Evolutionary conservation across 1,284 basidiomycete genomes (phyloP).

Genomic region (Tausonia pullulans): DNA sequence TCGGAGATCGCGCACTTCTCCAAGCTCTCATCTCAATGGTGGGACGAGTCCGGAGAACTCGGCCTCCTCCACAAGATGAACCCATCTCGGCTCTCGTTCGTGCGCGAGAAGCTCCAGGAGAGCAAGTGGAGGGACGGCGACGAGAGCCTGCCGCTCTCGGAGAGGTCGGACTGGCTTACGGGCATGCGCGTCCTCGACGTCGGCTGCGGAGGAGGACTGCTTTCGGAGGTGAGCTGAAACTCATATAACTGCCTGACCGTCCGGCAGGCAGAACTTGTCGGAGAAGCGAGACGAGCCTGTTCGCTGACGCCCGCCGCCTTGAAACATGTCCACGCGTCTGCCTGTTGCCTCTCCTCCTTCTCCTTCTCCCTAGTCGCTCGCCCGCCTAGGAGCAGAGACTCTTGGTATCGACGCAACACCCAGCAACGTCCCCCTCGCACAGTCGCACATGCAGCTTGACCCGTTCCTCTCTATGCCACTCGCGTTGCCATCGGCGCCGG

Average conservation of each 20-base stretch:
- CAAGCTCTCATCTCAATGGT: conserved; percentile 83
- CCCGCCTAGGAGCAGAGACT: conserved; percentile 74
- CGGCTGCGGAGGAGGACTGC: conserved; percentile 88
- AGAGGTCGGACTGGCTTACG: conserved; percentile 36
- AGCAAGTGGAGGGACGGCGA: conserved; percentile 35
- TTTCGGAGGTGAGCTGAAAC: conserved; percentile 68
- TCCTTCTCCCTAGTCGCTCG: conserved; percentile 51
- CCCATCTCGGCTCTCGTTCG: conserved; percentile 71
- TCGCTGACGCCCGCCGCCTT: not conserved
- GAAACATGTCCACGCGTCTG: not conserved
- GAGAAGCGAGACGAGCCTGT: not conserved
- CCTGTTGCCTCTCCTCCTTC: not conserved
- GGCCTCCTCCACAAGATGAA: conserved; percentile 90
- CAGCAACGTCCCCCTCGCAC: conserved; percentile 77
- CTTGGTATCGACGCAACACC: conserved; percentile 82
- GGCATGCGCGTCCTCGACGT: conserved; percentile 69
- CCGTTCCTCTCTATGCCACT: no score
- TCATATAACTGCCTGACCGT: not conserved
- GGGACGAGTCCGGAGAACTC: conserved; percentile 92
- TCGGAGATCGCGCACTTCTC: conserved; percentile 89
- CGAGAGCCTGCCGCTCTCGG: no score
- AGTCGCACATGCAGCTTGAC: conserved; percentile 69
- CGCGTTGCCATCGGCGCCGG: no score
- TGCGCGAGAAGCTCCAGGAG: conserved; percentile 65
- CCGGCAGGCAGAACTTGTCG: no score